phyloP scores from a whole-genome alignment of 2,329 filamentous ascomycete genomes.

The Pseudopyricularia javanii region DNA sequence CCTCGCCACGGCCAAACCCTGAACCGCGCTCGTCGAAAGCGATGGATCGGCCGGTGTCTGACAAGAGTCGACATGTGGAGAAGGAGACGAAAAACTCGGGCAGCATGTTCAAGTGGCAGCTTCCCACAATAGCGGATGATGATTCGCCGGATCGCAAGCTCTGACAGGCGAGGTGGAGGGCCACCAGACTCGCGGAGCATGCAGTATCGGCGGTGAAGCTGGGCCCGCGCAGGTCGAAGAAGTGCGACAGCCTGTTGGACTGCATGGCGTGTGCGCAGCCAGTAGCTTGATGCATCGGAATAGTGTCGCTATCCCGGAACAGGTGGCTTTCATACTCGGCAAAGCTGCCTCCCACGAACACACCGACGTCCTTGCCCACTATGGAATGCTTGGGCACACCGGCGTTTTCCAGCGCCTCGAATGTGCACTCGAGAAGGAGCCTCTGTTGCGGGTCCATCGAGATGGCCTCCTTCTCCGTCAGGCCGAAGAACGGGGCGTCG shows the following conservation, averaged over 20 bases:
- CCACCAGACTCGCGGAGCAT: constrained; percentile 37
- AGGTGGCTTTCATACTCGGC: constrained; percentile 10
- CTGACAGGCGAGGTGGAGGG: constrained; percentile 36
- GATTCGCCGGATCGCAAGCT: constrained; percentile 33
- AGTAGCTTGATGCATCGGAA: constrained; percentile 11
- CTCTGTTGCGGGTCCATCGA: constrained; percentile 19
- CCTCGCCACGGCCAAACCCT: constrained; percentile 52
- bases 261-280: constrained; percentile 28
- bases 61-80: constrained; percentile 32
- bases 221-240: constrained; percentile 40
- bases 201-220: constrained; percentile 40
- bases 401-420: constrained; percentile 37
- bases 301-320: constrained; percentile 9
- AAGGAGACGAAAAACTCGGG: constrained; percentile 34
- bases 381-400: constrained; percentile 15
- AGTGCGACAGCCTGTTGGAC: constrained; percentile 29
- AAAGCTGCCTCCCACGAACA: constrained; percentile 24
- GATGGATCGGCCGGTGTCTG: constrained; percentile 36
- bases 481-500: constrained; percentile 21
- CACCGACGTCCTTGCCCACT: constrained; percentile 17
- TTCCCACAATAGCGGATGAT: constrained; percentile 31
- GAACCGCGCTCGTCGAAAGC: constrained; percentile 30
- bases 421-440: constrained; percentile 16
- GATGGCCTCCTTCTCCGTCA: constrained; percentile 19
- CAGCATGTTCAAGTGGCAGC: constrained; percentile 33